Base-by-base conservation (phyloP, 108 stramenopile genomes). In the Phaeodactylum tricornutum region DNA sequence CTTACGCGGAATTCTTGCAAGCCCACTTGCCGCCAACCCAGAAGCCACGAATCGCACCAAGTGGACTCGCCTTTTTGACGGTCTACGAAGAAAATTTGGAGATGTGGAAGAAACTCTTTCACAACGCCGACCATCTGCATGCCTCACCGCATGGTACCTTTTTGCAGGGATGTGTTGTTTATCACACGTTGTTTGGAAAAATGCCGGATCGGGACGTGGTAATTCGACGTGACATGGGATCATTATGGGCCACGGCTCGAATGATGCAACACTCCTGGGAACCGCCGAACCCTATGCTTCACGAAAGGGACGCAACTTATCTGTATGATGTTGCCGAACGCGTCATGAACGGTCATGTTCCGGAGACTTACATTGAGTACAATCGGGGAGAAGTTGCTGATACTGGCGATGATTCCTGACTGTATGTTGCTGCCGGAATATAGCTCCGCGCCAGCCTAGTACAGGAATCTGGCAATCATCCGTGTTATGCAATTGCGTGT, bases 281-380 rank as follows among this genome's bases (percentile, higher is more conserved):
- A 19, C 29, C 35, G 27, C 30, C 57, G 29, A 50, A 59, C 23
- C 56, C 62, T 29, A 59, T 52, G 20, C 73, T 68, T 2, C 49
- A 53, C 14, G 19, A 2, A 12, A 55, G 50, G 11, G 27, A 50
- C 4, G 67, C 68, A n/a, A 29, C 29, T 28, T 74, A 74, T 31
- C 32, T 74, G 17, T 74, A 68, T 30, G 43, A 66, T 20, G 55
- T 74, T 24, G 73, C 73, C 1, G 46, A 65, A 5, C 67, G 68
- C n/a, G n/a, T n/a, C n/a, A n/a, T n/a, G n/a, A n/a, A n/a, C n/a
- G n/a, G n/a, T n/a, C n/a, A n/a, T n/a, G n/a, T n/a, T n/a, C n/a
- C n/a, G n/a, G n/a, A n/a, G n/a, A n/a, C n/a, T n/a, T n/a, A n/a
- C n/a, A n/a, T n/a, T n/a, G n/a, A n/a, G n/a, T n/a, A n/a, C n/a